Conservation (phyloP, 1,139 yeast species). For the Magnusiomyces sp. region DNA sequence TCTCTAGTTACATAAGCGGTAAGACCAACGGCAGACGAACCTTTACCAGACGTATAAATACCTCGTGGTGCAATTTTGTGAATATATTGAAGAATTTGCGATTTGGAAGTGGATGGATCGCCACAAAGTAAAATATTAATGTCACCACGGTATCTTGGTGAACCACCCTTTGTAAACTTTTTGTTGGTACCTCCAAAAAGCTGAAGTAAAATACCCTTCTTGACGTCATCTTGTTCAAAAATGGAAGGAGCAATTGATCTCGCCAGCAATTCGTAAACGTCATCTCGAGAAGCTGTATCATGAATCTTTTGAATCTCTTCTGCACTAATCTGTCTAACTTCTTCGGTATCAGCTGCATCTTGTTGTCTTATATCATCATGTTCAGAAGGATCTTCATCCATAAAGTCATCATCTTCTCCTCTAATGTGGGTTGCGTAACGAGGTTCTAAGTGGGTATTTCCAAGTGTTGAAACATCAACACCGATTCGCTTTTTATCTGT, state of each 20-base stretch:
- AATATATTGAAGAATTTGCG: constrained; percentile 87
- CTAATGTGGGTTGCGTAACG: constrained; percentile 20
- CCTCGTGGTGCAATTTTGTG: constrained; percentile 98
- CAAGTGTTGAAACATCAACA: constrained; percentile 58
- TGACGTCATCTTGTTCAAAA: constrained; percentile 92
- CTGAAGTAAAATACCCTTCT: constrained; percentile 87
- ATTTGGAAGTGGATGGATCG: constrained; percentile 96
- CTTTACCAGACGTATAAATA: constrained; percentile 95
- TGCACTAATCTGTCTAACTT: constrained; percentile 55
- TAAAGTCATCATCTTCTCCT: constrained; percentile 1
- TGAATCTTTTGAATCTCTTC: constrained; percentile 62
- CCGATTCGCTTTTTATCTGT: constrained; percentile 77
- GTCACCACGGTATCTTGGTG: constrained; percentile 83
- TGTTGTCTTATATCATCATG: constrained; percentile 44
- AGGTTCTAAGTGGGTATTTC: constrained; percentile 20
- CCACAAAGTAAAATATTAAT: constrained; percentile 87
- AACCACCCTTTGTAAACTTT: constrained; percentile 78
- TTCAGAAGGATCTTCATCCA: constrained; percentile 8
- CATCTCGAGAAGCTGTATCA: constrained; percentile 57
- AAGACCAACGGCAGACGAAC: constrained; percentile 97
- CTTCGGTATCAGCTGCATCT: constrained; percentile 56
- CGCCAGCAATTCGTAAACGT: constrained; percentile 79
- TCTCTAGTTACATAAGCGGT: constrained; percentile 96
- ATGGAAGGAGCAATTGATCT: constrained; percentile 93
- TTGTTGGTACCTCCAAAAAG: constrained; percentile 94